Conservation (phyloP, 2,329 filamentous ascomycete species). For the Shiraia sp. region DNA sequence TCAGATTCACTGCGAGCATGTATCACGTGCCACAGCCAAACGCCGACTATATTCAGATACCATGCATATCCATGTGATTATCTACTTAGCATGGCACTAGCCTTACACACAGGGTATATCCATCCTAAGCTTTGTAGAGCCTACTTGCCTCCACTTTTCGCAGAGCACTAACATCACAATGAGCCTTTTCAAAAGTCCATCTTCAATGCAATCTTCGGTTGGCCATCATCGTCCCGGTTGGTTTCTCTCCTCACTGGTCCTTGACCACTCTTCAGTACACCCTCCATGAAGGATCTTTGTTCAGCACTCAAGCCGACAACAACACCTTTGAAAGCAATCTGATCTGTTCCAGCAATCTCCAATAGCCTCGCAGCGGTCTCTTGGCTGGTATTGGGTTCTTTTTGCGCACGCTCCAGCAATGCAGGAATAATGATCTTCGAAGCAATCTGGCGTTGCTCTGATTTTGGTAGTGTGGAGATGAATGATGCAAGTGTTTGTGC, state of each 20-base stretch:
- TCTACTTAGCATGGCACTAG: too few species aligned
- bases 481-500: slow-evolving; percentile 77
- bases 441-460: slow-evolving; percentile 53
- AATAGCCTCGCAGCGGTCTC: slow-evolving; percentile 79
- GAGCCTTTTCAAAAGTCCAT: slow-evolving; percentile 71
- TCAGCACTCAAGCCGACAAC: slow-evolving; percentile 71
- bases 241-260: slow-evolving; percentile 50
- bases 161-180: background rate
- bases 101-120: too few species aligned
- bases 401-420: slow-evolving; percentile 71
- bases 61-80: too few species aligned
- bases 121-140: too few species aligned
- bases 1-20: too few species aligned
- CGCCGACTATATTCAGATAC: too few species aligned
- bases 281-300: slow-evolving; percentile 78
- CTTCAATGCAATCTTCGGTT: slow-evolving; percentile 87
- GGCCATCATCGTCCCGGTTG: slow-evolving; percentile 57
- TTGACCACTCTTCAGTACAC: slow-evolving; percentile 68
- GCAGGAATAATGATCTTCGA: slow-evolving; percentile 78
- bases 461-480: slow-evolving; percentile 51
- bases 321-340: slow-evolving; percentile 71
- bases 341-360: slow-evolving; percentile 78
- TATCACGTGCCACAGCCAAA: too few species aligned
- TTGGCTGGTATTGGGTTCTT: slow-evolving; percentile 59
- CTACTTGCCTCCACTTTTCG: too few species aligned